Conservation (phyloP, 202 grass and related monocot species). For the Zoysia matrella region DNA sequence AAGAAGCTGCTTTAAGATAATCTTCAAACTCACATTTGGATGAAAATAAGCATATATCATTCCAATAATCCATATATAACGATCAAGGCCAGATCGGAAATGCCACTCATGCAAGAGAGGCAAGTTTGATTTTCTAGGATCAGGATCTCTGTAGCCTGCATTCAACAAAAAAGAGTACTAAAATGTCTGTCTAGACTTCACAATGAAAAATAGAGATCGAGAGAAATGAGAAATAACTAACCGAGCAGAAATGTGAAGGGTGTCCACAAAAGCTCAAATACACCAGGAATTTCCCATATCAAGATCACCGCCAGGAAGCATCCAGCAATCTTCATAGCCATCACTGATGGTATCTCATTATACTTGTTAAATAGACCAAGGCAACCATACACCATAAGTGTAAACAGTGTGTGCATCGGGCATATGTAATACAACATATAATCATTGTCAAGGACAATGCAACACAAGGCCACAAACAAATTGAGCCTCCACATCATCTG, state of each 20-base stretch:
- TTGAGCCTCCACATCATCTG: conserved; percentile 99
- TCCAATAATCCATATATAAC: conserved; percentile 95
- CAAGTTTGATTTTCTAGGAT: conserved; percentile 74
- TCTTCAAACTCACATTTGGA: conserved; percentile 64
- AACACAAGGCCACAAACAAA: conserved; percentile 93
- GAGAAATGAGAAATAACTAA: conserved; percentile 29
- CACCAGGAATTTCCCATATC: conserved; percentile 95
- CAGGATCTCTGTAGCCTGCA: conserved; percentile 83
- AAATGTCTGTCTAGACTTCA: neutral
- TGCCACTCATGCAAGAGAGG: conserved; percentile 89
- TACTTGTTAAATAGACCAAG: conserved; percentile 97
- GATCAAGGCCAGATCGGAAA: conserved; percentile 94
- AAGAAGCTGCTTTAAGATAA: neutral
- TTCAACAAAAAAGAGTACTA: conserved; percentile 23
- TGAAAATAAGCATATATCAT: conserved; percentile 98
- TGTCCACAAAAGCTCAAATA: conserved; percentile 87
- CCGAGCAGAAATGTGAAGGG: conserved; percentile 87
- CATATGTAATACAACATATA: conserved; percentile 96
- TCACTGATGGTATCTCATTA: conserved; percentile 86
- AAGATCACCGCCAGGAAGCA: conserved; percentile 88
- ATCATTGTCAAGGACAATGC: conserved; percentile 98
- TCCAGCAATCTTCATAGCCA: conserved; percentile 74
- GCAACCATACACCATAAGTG: conserved; percentile 89
- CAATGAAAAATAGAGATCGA: conserved; percentile 1
- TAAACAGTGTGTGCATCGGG: conserved; percentile 99